Base-by-base conservation (phyloP, 306 rosid species). In the Fragaria iinumae region DNA sequence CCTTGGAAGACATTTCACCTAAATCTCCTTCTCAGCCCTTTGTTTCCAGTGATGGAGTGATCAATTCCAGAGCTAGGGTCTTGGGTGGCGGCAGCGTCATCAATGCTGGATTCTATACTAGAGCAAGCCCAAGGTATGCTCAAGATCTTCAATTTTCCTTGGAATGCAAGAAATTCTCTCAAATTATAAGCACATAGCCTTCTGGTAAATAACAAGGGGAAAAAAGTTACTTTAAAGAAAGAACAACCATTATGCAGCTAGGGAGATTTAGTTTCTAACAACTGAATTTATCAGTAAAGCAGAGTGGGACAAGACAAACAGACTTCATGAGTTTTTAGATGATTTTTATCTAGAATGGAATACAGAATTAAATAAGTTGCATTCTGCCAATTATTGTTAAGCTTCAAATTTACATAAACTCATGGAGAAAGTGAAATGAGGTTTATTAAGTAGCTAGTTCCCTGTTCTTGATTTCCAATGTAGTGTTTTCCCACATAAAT, bases 21-120 rank as follows among this genome's bases (percentile, higher is more conserved):
- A 73, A 85, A 68, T 94, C 98, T 55, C 96, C 91, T 68, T 94
- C 98, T 8, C 98, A 94, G 72, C 76, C 68, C 60, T 94, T 94
- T 71, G 41, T 85, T 72, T 94, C 98, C 60, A 89, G 89, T 2
- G 98, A 94, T 80, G 98, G 98, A 17, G 98, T 94, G 57, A 76
- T 85, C 18, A 94, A 88, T 78, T 74, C 97, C 23, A 87, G 98
- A 60, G 98, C 82, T 43, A 89, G 98, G 75, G 89, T 94, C 60
- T 79, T 94, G 79, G 98, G 98, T 52, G 98, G 98, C 67, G 98
- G 93, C 0, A 80, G 82, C 69, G 32, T 82, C 82, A 91, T 94
- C 78, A 94, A 94, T 84, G 98, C 98, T 82, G 98, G 98, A 49
- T 94, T 94, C 90, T 94, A 94, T 83, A 91, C 97, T 5, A 85